A percentile compares a stretch with the other conserved stretches of the same genome.
These are phyloP conservation scores for Tulasnella calospora DNA, from an alignment of 768 basidiomycete species.

Conservation along the genomic window DNA sequence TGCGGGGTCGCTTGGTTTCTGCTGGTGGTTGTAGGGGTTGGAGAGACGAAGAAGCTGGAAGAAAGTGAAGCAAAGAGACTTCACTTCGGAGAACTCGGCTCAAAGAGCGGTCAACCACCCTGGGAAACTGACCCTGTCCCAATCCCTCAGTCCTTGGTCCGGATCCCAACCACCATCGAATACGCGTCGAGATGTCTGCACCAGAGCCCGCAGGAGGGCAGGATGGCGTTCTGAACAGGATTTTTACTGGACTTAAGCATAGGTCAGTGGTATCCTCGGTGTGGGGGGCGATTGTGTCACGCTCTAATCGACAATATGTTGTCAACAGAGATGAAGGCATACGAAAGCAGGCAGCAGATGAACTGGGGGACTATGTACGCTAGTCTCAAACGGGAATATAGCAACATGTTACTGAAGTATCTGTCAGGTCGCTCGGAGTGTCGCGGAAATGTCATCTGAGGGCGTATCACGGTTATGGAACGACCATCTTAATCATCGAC, in stretches of 20 bases:
- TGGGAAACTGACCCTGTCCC: not conserved
- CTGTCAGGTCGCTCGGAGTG: constrained; percentile 61
- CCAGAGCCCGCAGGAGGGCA: constrained; percentile 18
- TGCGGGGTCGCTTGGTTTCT: not conserved
- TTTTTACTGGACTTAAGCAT: constrained; percentile 24
- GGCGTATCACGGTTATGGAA: constrained; percentile 80
- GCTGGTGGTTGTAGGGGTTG: not conserved
- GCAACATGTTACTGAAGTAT: not conserved
- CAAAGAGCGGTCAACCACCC: not conserved
- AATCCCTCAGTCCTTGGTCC: not conserved
- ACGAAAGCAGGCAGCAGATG: constrained; percentile 31
- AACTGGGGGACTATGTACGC: constrained; percentile 31
- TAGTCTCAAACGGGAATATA: not conserved
- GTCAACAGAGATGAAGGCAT: constrained; percentile 29
- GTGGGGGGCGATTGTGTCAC: not conserved
- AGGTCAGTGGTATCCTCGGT: not conserved
- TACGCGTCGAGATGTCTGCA: constrained; percentile 14
- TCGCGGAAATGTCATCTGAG: constrained; percentile 78
- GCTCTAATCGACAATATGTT: not conserved
- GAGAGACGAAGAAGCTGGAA: not conserved
- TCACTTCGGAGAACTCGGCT: not conserved
- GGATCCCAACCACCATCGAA: constrained; percentile 10
- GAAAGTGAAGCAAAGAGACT: not conserved
- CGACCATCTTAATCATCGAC: constrained; percentile 68
- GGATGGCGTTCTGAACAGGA: constrained; percentile 15